These are phyloP conservation scores for Cordyceps fumosorosea DNA, from an alignment of 2,329 filamentous ascomycete species.

Conservation along the genomic window DNA sequence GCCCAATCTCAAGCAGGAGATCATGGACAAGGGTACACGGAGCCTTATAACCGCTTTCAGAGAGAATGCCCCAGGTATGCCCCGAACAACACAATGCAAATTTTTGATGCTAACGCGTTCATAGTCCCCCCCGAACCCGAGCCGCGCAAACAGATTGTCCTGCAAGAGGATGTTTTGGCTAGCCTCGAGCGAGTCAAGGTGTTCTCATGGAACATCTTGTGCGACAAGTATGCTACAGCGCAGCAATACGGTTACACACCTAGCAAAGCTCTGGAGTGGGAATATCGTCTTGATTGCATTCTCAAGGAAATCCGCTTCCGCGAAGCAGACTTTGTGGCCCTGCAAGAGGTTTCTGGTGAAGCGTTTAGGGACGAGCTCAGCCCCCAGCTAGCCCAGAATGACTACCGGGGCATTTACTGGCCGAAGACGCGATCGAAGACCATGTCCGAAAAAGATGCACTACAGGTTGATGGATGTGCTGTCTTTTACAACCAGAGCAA, in stretches of 20 bases:
- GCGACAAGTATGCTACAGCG: conserved; percentile 84
- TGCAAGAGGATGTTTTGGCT: conserved; percentile 58
- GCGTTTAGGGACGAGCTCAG: conserved; percentile 89
- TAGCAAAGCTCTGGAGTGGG: conserved; percentile 74
- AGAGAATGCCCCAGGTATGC: conserved; percentile 77
- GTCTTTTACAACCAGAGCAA: conserved; percentile 96
- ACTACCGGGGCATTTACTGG: conserved; percentile 93
- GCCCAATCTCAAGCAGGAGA: conserved; percentile 66
- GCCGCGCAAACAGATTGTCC: conserved; percentile 70
- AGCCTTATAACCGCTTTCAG: conserved; percentile 76
- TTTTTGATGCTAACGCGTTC: conserved; percentile 18
- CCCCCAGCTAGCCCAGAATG: conserved; percentile 74
- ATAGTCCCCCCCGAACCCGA: conserved; percentile 71
- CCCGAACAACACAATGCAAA: background rate
- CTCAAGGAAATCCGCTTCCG: conserved; percentile 72
- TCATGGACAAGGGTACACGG: conserved; percentile 83
- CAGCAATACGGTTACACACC: conserved; percentile 88
- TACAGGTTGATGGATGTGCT: conserved; percentile 89
- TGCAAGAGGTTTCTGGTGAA: conserved; percentile 90
- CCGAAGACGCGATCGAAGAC: conserved; percentile 85
- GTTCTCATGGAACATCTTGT: conserved; percentile 92
- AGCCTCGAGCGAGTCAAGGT: conserved; percentile 69
- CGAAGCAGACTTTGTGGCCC: conserved; percentile 81
- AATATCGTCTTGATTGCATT: conserved; percentile 76
- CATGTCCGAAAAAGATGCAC: conserved; percentile 84